Evolutionary conservation across 805 yeast species (phyloP).

Genomic region (Kurtzmaniella cleridarum): DNA sequence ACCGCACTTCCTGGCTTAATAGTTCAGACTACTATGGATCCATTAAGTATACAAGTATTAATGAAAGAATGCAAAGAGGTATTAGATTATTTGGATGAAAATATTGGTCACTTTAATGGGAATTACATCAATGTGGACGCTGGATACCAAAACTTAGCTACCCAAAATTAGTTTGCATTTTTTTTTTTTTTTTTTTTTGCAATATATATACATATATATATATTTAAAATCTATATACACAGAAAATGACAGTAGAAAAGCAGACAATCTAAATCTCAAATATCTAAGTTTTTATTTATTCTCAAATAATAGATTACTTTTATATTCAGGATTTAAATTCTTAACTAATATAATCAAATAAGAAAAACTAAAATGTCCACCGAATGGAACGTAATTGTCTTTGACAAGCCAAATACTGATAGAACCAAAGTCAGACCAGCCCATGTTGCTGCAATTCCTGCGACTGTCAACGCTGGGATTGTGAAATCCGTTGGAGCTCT

Average conservation of each 20-base stretch:
- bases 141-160: slow-evolving; percentile 33
- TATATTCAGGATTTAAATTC: too few species aligned
- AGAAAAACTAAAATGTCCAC: slow-evolving; percentile 14
- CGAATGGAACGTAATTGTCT: slow-evolving; percentile 67
- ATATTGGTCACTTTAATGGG: slow-evolving; percentile 30
- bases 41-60: slow-evolving; percentile 55
- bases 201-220: too few species aligned
- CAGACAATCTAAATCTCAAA: too few species aligned
- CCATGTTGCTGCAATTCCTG: slow-evolving; percentile 36
- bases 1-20: slow-evolving; percentile 81
- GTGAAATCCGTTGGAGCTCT: slow-evolving; percentile 41
- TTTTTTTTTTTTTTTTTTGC: too few species aligned
- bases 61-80: slow-evolving; percentile 51
- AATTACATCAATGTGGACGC: slow-evolving; percentile 35
- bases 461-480: slow-evolving; percentile 28
- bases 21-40: slow-evolving; percentile 74
- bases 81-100: slow-evolving; percentile 44
- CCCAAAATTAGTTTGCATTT: too few species aligned
- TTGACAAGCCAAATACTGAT: slow-evolving; percentile 62
- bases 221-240: too few species aligned
- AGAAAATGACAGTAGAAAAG: too few species aligned
- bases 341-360: too few species aligned
- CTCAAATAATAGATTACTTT: too few species aligned
- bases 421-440: slow-evolving; percentile 47
- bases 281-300: too few species aligned